Evolutionary conservation across 2,329 filamentous ascomycete genomes (phyloP), one percentile per base, ranked within the genome.

Genomic region (Teratosphaeria zuluensis): DNA sequence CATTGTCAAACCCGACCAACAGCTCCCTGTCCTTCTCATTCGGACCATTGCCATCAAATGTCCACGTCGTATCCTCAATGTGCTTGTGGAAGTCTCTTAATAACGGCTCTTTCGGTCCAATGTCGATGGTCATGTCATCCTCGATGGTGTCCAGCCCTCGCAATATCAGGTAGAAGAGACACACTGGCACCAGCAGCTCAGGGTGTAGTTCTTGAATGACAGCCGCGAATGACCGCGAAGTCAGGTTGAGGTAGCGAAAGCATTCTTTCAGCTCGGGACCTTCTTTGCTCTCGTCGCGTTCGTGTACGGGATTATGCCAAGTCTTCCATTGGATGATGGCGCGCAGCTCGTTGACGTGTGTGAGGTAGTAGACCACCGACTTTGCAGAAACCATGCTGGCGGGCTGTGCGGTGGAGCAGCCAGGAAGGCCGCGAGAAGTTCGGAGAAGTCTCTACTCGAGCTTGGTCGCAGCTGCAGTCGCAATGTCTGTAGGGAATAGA

Each of bases 101-200:
- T 58, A 96, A 76, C 1, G 91, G 90, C 70, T 95, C 88, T 78
- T 99, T 99, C 70, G 82, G 86, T 64, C 83, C 81, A 46, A 92
- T 77, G 2, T 87, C 80, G 61, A 99, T 87, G 4, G 91, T 95
- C 85, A 96, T 97, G 75, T 99, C 94, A 79, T 99, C 94, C 76
- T 99, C 94, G 61, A 99, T 89, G n/a, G 94, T 99, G 75, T 99
- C 94, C 55, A 99, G 83, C 53, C 90, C 94, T 61, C 94, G 89
- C 57, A 99, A 81, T 56, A 90, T 84, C 31, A 99, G 84, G 78
- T 99, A 99, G 81, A 99, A 99, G 9, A 97, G 80, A 58, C 87
- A 85, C 53, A 97, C 82, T 28, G 94, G 91, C 48, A 96, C 84
- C 38, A 97, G 84, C 33, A 99, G 85, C 76, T 99, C 92, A 0